A percentile compares a stretch with the other conserved stretches of the same genome.
These are phyloP conservation scores for Heracleum sosnowskyi DNA, from an alignment of 129 eudicot species.

Conservation along the genomic window DNA sequence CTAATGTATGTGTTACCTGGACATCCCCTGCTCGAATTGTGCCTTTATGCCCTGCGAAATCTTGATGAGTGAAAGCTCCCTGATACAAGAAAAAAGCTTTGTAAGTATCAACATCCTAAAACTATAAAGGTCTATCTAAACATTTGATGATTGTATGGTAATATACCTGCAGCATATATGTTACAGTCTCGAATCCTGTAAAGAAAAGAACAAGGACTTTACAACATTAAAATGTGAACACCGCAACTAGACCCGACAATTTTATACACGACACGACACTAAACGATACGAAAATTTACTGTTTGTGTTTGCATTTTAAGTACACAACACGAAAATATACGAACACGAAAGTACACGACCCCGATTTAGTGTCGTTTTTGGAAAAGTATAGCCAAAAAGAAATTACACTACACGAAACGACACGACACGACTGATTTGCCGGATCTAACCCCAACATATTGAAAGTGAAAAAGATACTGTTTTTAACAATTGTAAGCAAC, in stretches of 20 bases:
- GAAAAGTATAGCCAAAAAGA: too few species aligned
- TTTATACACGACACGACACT: too few species aligned
- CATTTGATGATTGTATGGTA: not conserved
- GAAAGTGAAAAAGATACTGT: not conserved
- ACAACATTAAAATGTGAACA: not conserved
- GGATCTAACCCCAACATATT: too few species aligned
- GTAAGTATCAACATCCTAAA: not conserved
- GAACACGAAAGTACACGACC: too few species aligned
- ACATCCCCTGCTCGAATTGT: constrained; percentile 79
- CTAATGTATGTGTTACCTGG: constrained; percentile 31
- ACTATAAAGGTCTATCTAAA: not conserved
- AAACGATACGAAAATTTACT: too few species aligned
- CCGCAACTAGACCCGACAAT: too few species aligned
- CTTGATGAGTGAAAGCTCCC: constrained; percentile 92
- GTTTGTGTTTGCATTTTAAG: too few species aligned
- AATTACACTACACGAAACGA: too few species aligned
- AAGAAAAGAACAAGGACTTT: not conserved
- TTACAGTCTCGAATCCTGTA: constrained; percentile 90
- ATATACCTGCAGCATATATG: constrained; percentile 81
- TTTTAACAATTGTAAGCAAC: not conserved
- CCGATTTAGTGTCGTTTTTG: too few species aligned
- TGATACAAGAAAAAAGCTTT: constrained; percentile 5
- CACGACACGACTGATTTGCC: too few species aligned
- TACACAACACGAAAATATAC: too few species aligned
- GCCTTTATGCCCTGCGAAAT: constrained; percentile 89